Percentiles rank a stretch among this genome's conserved stretches.
phyloP scores from a whole-genome alignment of 2,329 filamentous ascomycete species.

The Exophiala viscosa region DNA sequence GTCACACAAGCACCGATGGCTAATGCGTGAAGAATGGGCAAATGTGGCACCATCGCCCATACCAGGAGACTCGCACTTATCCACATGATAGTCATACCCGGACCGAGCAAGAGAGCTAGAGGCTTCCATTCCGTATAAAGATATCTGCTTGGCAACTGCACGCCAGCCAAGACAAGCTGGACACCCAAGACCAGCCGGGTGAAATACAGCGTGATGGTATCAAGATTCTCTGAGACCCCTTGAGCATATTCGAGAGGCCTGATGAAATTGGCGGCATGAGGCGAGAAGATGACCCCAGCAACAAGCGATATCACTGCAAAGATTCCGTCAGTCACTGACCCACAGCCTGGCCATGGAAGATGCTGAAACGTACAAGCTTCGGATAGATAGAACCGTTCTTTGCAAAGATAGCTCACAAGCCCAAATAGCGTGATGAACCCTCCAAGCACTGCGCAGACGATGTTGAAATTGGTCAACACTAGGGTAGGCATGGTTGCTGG shows the following conservation, averaged over 20 bases:
- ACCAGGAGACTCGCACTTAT: conserved; percentile 72
- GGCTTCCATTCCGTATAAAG: conserved; percentile 74
- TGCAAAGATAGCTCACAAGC: conserved; percentile 81
- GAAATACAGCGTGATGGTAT: conserved; percentile 76
- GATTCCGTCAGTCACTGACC: conserved; percentile 12
- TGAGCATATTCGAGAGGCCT: conserved; percentile 71
- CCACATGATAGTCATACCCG: conserved; percentile 87
- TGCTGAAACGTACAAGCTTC: conserved; percentile 68
- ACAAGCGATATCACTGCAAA: conserved; percentile 73
- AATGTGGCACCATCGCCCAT: conserved; percentile 68
- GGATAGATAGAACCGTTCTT: conserved; percentile 86
- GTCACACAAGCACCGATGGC: conserved; percentile 84
- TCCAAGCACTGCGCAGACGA: conserved; percentile 73
- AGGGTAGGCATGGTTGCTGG: conserved; percentile 55
- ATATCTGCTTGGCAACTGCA: conserved; percentile 82
- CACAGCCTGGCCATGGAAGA: conserved; percentile 2
- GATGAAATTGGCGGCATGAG: conserved; percentile 71
- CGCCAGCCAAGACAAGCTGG: conserved; percentile 81
- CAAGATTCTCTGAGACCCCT: conserved; percentile 55
- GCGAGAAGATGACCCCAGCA: conserved; percentile 73
- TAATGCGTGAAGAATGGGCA: conserved; percentile 73
- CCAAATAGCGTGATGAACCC: conserved; percentile 90
- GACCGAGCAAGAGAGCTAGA: conserved; percentile 70
- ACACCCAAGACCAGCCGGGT: conserved; percentile 83
- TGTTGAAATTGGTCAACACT: conserved; percentile 73